A percentile compares a stretch with the other conserved stretches of the same genome.
phyloP scores from a whole-genome alignment of 2,329 filamentous ascomycete genomes.

The Zymoseptoria brevis region DNA sequence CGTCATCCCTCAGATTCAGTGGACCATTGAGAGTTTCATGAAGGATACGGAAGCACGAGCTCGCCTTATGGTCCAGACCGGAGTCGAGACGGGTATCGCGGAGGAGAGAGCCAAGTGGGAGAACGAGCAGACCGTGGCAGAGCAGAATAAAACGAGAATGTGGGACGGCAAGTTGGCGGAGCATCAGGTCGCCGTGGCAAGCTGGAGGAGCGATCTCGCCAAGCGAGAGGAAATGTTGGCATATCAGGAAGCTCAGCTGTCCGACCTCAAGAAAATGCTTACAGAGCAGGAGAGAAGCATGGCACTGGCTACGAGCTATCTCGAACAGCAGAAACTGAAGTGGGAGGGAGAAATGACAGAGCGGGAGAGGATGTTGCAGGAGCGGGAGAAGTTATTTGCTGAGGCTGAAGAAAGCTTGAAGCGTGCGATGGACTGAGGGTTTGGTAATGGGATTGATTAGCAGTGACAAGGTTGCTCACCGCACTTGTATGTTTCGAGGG shows the following conservation, averaged over 20 bases:
- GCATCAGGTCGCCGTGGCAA: too few relatives aligned
- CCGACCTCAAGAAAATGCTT: neutral
- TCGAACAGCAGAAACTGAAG: too few relatives aligned
- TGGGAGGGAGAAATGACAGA: neutral
- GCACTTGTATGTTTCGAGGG: too few relatives aligned
- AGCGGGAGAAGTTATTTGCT: neutral
- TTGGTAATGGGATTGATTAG: neutral
- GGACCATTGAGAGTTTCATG: neutral
- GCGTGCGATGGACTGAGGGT: neutral
- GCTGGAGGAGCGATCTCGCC: too few relatives aligned
- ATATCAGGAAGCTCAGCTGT: neutral
- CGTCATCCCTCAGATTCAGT: neutral
- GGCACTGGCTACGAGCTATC: too few relatives aligned
- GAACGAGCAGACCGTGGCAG: too few relatives aligned
- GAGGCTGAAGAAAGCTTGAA: neutral
- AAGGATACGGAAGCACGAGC: neutral
- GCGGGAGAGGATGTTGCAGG: neutral
- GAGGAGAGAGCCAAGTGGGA: neutral
- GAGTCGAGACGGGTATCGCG: neutral
- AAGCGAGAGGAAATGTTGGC: too few relatives aligned
- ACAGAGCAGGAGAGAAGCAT: neutral
- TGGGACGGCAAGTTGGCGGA: too few relatives aligned
- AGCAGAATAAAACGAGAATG: too few relatives aligned
- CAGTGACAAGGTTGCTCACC: too few relatives aligned
- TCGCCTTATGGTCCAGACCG: neutral